These are phyloP conservation scores for Magnusiomyces tetraspermus DNA, from an alignment of 1,139 yeast genomes.

Conservation along the genomic window DNA sequence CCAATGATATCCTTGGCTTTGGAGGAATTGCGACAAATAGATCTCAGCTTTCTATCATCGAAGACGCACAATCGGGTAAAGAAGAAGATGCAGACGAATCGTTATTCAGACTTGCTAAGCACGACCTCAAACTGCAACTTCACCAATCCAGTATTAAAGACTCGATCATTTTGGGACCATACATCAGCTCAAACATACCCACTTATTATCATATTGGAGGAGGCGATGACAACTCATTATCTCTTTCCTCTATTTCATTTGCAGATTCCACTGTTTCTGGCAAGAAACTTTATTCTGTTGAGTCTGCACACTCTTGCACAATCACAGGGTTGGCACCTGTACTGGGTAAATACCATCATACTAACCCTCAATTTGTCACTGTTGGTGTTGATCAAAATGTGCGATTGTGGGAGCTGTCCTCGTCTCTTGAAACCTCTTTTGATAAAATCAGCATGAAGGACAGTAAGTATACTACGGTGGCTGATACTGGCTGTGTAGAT, in stretches of 20 bases:
- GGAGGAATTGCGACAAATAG: neutral
- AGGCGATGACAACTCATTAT: constrained; percentile 84
- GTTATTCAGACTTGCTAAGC: constrained; percentile 5
- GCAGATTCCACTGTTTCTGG: constrained; percentile 20
- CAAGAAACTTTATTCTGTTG: constrained; percentile 31
- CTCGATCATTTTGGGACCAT: constrained; percentile 20
- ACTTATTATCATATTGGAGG: constrained; percentile 49
- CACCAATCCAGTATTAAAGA: constrained; percentile 84
- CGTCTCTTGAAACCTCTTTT: constrained; percentile 23
- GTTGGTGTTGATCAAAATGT: constrained; percentile 75
- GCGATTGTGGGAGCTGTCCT: constrained; percentile 45
- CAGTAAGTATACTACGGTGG: constrained; percentile 62
- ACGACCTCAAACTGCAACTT: constrained; percentile 40
- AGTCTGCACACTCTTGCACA: constrained; percentile 75
- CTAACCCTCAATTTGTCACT: constrained; percentile 30
- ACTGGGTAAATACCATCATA: constrained; percentile 16
- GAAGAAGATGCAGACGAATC: neutral
- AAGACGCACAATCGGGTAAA: neutral
- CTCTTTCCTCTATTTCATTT: constrained; percentile 35
- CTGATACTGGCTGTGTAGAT: constrained; percentile 72
- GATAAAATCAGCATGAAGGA: constrained; percentile 29
- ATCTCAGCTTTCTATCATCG: neutral
- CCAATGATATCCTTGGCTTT: constrained; percentile 21
- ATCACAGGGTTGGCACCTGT: constrained; percentile 50
- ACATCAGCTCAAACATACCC: neutral